Evolutionary conservation across 805 yeast genomes (phyloP).

Genomic region (Wickerhamomyces subpelliculosus): DNA sequence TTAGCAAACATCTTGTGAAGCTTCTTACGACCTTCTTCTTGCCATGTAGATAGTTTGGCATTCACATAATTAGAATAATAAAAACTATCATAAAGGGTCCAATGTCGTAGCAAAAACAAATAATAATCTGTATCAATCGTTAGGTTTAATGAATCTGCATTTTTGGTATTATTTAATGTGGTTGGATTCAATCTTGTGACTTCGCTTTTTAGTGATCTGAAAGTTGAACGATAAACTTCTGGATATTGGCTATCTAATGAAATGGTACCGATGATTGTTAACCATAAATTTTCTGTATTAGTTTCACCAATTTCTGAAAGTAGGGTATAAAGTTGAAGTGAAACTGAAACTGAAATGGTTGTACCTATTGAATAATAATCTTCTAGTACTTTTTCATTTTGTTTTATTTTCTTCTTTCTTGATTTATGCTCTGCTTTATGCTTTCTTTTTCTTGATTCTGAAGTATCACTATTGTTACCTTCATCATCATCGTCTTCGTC

Average conservation of each 20-base stretch:
- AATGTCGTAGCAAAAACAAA: conserved; percentile 79
- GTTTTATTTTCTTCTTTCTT: conserved; percentile 34
- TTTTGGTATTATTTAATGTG: conserved; percentile 22
- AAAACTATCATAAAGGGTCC: conserved; percentile 89
- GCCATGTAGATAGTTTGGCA: conserved; percentile 82
- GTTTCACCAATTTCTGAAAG: conserved; percentile 82
- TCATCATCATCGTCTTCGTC: conserved; percentile 24
- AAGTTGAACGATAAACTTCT: conserved; percentile 61
- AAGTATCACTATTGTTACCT: conserved; percentile 15
- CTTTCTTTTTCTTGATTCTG: conserved; percentile 21
- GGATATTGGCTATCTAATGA: conserved; percentile 72
- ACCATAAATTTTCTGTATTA: conserved; percentile 63
- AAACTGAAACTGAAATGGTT: conserved; percentile 62
- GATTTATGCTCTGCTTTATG: conserved; percentile 27
- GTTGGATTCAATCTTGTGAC: conserved; percentile 58
- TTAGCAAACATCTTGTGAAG: conserved; percentile 89
- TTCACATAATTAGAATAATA: conserved; percentile 87
- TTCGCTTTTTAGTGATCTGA: conserved; percentile 76
- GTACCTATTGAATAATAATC: conserved; percentile 82
- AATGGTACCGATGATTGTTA: conserved; percentile 81
- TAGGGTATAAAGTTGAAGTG: conserved; percentile 76
- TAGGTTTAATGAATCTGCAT: conserved; percentile 41
- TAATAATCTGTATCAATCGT: conserved; percentile 78
- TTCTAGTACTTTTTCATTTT: conserved; percentile 53
- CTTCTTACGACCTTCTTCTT: conserved; percentile 82